Base-by-base conservation (phyloP, 768 basidiomycete species). In the Psilocybe subaeruginosa region DNA sequence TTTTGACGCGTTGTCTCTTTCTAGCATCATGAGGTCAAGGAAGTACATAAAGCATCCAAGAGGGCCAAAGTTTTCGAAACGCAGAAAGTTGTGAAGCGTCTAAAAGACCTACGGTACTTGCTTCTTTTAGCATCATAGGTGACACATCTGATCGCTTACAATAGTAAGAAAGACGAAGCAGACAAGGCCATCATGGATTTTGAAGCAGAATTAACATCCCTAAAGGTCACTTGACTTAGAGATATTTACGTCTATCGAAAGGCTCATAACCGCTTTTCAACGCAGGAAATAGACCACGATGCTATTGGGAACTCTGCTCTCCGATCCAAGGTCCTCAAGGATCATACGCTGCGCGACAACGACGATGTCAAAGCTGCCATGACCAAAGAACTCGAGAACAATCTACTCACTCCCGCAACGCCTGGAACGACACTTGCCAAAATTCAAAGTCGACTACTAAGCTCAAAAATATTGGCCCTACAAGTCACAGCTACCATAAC, bases 31-130 rank as follows among this genome's bases (percentile, higher is more conserved):
- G 84, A 84, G 60, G 70, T 90, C 53, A 90, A 85, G 70, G 89
- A 90, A 65, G 82, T 91, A 8, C 82, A 83, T 64, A 91, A 90
- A 66, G 84, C 88, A 4, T 85, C 89, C 30, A 96, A 93, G 77
- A 92, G 90, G 68, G 89, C 90, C 8, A 92, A 87, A 70, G 76
- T 83, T 0, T 91, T 92, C 62, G 95, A 97, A 76, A 85, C 84
- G 0, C 91, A 89, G 72, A 91, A 89, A 70, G 74, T 90, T n/a
- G 82, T 95, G 60, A 96, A 94, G 79, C 88, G 85, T 73, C 76
- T 95, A 30, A 94, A 91, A 72, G 81, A 79, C 27, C 72, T 88
- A 30, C 77, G 90, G 91, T 91, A 63, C 54, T 78, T 14, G 41
- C 12, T 39, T 54, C 48, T 41, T 19, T 6, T 8, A 23, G 23